Base-by-base conservation (phyloP, 108 stramenopile genomes). In the Aurantiochytrium sp. region DNA sequence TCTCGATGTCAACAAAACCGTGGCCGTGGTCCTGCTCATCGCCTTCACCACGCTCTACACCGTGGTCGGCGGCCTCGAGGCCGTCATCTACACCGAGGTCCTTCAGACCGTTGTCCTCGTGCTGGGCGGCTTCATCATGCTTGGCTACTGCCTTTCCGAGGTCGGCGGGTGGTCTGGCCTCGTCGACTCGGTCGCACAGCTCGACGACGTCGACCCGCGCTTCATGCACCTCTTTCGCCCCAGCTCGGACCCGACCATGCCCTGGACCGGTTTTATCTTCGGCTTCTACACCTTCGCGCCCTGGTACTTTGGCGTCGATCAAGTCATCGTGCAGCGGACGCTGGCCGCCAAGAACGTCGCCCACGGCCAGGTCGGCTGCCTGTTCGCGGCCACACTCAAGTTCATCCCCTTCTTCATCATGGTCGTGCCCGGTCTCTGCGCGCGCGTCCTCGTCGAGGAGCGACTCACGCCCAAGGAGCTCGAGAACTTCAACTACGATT, bases 41-140 rank as follows among this genome's bases (percentile, higher is more conserved):
- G 45, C 73, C 30, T 41, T 81, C 27, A 81, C 73, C 27, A 48
- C 73, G 42, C 73, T 81, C 45, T 81, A 81, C 73, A 81, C 73
- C 36, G 73, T 81, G 1, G 42, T 81, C 3, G 73, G 73, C 30
- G 73, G 73, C 73, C 73, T 81, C 45, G 73, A 81, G 45, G 73
- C 73, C 39, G 73, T 81, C 73, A 81, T 81, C 45, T 81, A 81
- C 73, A 81, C 73, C 73, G 73, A 81, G 45, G 73, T 48, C 2
- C 45, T 81, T 12, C 73, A 81, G 39, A 81, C 73, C 21, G 2
- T 81, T 2, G 73, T 81, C 6, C 73, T 81, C 39, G 42, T 81
- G 21, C 19, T 17, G 6, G 73, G 73, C 45, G 73, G 73, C 21
- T 41, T 81, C 27, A 41, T 81, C 1, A 81, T 81, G 73, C 42